phyloP scores from a whole-genome alignment of 129 eudicot species.

The Daucus carota region DNA sequence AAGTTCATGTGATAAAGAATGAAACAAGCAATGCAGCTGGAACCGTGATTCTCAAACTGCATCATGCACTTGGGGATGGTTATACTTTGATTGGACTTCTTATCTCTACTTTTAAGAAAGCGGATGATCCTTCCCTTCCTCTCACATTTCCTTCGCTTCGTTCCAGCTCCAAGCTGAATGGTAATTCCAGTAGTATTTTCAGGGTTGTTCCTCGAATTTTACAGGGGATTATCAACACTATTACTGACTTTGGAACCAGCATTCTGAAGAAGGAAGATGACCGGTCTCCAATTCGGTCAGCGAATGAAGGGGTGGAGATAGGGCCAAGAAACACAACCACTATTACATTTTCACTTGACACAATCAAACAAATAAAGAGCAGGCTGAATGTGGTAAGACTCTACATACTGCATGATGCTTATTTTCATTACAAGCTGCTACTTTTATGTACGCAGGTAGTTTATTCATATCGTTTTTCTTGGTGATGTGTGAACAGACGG shows the following conservation, averaged over 20 bases:
- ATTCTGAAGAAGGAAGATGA: constrained; percentile 65
- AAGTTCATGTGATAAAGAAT: constrained; percentile 35
- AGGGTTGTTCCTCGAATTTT: constrained; percentile 15
- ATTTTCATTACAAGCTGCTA: background rate
- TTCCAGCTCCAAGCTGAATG: background rate
- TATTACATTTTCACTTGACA: constrained; percentile 47
- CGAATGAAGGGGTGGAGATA: constrained; percentile 50
- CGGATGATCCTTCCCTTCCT: constrained; percentile 41
- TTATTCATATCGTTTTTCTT: background rate
- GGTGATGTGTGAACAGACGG: constrained; percentile 34
- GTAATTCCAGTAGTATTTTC: background rate
- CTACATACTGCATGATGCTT: background rate
- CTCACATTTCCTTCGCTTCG: constrained; percentile 29
- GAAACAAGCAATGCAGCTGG: constrained; percentile 45
- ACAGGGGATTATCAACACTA: constrained; percentile 19
- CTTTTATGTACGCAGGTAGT: background rate
- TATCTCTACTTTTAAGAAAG: constrained; percentile 40
- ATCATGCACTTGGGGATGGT: constrained; percentile 57
- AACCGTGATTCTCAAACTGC: constrained; percentile 34
- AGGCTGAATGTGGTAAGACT: constrained; percentile 51
- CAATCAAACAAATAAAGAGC: constrained; percentile 50
- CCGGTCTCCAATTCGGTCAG: constrained; percentile 55
- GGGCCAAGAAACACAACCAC: constrained; percentile 44
- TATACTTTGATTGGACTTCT: constrained; percentile 49
- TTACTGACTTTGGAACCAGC: constrained; percentile 53